A percentile compares a stretch with the other conserved stretches of the same genome.
Evolutionary conservation across 176 grass and related monocot species (phyloP).

Genomic region (Musa acuminata): DNA sequence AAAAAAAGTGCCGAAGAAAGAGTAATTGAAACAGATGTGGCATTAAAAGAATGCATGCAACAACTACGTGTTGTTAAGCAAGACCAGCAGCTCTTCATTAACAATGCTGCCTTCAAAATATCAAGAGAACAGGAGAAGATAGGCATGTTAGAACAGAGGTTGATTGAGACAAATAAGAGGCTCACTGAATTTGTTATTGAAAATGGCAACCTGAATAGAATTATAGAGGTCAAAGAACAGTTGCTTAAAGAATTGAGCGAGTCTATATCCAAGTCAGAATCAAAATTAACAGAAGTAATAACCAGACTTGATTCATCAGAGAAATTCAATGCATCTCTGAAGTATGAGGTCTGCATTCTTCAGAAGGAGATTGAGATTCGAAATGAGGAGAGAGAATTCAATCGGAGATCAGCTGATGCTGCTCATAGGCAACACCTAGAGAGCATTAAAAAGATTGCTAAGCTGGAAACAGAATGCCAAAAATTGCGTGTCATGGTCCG

Average conservation of each 20-base stretch:
- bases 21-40: constrained; percentile 46
- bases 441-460: constrained; percentile 68
- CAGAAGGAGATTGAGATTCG: constrained; percentile 95
- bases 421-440: constrained; percentile 84
- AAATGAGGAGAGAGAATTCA: constrained; percentile 77
- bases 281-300: constrained; percentile 35
- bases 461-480: constrained; percentile 88
- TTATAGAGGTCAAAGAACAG: constrained; percentile 48
- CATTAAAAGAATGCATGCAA: constrained; percentile 49
- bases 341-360: constrained; percentile 88
- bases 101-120: constrained; percentile 49
- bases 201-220: constrained; percentile 53
- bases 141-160: constrained; percentile 39
- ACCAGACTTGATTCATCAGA: constrained; percentile 46
- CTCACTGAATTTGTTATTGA: constrained; percentile 51
- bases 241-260: constrained; percentile 50
- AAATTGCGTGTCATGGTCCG: constrained; percentile 71
- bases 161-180: constrained; percentile 51
- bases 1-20: constrained; percentile 53
- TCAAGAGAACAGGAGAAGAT: constrained; percentile 66
- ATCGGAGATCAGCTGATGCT: constrained; percentile 72
- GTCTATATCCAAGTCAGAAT: constrained; percentile 42
- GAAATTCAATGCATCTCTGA: constrained; percentile 67
- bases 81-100: constrained; percentile 54
- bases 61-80: constrained; percentile 36